phyloP scores from a whole-genome alignment of 2,329 filamentous ascomycete genomes.

The Macroventuria anomochaeta region DNA sequence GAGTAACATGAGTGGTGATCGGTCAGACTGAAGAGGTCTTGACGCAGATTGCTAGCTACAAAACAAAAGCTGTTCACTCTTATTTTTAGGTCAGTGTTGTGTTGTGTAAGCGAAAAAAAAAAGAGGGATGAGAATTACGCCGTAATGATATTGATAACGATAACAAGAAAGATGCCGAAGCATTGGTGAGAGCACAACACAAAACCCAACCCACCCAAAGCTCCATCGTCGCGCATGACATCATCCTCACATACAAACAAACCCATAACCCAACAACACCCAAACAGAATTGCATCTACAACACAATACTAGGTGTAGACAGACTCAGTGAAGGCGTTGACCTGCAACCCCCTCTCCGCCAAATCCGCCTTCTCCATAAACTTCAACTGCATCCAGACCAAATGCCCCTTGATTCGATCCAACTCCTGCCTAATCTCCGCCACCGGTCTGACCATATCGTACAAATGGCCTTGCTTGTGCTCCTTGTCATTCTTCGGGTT shows the following conservation, averaged over 20 bases:
- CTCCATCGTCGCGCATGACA: background rate
- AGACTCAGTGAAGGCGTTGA: conserved; percentile 88
- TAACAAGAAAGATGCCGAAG: background rate
- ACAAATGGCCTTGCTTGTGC: conserved; percentile 81
- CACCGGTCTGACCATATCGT: conserved; percentile 69
- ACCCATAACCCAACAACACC: background rate
- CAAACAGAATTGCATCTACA: background rate
- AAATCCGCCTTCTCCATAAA: conserved; percentile 85
- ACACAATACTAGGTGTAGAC: conserved; percentile 65
- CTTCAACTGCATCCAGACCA: conserved; percentile 94
- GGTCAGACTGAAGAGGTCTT: background rate
- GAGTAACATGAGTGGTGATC: background rate
- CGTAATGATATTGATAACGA: background rate
- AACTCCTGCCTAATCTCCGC: conserved; percentile 77
- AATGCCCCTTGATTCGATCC: conserved; percentile 80
- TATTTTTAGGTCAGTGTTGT: too few species aligned
- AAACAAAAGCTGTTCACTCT: background rate
- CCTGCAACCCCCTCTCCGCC: conserved; percentile 85
- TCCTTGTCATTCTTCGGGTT: conserved; percentile 63
- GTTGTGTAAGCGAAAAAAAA: too few species aligned
- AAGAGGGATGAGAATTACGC: background rate
- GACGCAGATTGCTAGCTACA: background rate
- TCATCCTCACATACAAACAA: background rate
- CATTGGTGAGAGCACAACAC: background rate
- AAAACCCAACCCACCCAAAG: background rate